Conservation (phyloP, 2,329 filamentous ascomycete species). For the Didymella pomorum region DNA sequence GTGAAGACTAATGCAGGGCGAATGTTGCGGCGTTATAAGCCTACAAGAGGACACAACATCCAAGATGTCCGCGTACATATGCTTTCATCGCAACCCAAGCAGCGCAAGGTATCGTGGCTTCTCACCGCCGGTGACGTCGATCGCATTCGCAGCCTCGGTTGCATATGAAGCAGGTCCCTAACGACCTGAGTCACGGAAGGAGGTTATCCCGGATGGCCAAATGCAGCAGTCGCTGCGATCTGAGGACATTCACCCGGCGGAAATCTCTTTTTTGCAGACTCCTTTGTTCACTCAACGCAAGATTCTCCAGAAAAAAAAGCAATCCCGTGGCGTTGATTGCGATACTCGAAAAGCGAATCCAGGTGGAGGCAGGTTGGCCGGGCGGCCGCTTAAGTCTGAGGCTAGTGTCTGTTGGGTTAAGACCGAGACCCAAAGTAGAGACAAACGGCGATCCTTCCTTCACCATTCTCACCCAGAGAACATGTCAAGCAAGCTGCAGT, state of each 20-base stretch:
- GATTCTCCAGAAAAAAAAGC: neutral
- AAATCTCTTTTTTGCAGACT: neutral
- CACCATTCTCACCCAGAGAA: neutral
- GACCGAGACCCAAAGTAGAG: neutral
- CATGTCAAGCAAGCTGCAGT: neutral
- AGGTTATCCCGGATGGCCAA: neutral
- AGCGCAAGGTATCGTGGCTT: neutral
- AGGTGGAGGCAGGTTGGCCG: neutral
- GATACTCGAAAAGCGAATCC: neutral
- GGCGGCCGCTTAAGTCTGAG: neutral
- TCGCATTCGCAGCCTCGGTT: conserved; percentile 3
- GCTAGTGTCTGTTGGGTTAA: neutral
- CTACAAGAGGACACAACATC: neutral
- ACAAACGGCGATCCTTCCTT: neutral
- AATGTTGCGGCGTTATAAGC: neutral
- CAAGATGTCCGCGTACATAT: neutral
- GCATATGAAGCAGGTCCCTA: neutral
- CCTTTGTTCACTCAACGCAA: neutral
- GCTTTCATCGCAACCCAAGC: neutral
- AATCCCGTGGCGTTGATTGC: neutral
- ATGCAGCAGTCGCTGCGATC: neutral
- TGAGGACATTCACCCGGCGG: neutral
- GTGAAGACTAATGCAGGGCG: neutral
- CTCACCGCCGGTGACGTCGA: conserved; percentile 2
- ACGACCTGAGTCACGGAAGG: neutral